phyloP scores from a whole-genome alignment of 345 rosid genomes.

The Murraya paniculata region DNA sequence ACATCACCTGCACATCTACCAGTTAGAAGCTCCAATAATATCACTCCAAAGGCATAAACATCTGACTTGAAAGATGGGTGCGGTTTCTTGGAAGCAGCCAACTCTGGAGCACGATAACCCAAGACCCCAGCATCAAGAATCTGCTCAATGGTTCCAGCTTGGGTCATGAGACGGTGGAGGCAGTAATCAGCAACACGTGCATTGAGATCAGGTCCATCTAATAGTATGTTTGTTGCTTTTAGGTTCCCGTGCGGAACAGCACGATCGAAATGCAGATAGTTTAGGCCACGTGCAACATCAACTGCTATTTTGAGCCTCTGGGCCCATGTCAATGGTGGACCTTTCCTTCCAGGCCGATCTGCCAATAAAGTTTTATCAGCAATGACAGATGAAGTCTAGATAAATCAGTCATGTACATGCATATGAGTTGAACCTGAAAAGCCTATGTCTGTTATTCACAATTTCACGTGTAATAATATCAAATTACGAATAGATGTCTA shows the following conservation, averaged over 20 bases:
- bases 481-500: background rate
- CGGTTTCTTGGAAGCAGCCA: slow-evolving; percentile 88
- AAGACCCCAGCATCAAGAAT: slow-evolving; percentile 90
- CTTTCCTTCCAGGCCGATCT: slow-evolving; percentile 97
- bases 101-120: slow-evolving; percentile 93
- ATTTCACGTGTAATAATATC: background rate
- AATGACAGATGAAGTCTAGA: background rate
- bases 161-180: slow-evolving; percentile 95
- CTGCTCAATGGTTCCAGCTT: slow-evolving; percentile 90
- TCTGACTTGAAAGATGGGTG: slow-evolving; percentile 91
- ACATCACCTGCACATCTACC: slow-evolving; percentile 97
- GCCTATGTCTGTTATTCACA: background rate
- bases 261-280: slow-evolving; percentile 98
- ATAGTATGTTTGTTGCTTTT: slow-evolving; percentile 76
- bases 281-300: slow-evolving; percentile 97
- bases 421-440: background rate
- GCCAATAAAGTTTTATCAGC: slow-evolving; percentile 20
- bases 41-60: slow-evolving; percentile 91
- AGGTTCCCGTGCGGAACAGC: slow-evolving; percentile 96
- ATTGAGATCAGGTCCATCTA: slow-evolving; percentile 90
- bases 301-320: slow-evolving; percentile 90
- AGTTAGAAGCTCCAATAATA: slow-evolving; percentile 70
- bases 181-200: slow-evolving; percentile 96
- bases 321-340: slow-evolving; percentile 73
- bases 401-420: background rate